Conservation (phyloP, 805 yeast species). For the Candida coleopterorum region DNA sequence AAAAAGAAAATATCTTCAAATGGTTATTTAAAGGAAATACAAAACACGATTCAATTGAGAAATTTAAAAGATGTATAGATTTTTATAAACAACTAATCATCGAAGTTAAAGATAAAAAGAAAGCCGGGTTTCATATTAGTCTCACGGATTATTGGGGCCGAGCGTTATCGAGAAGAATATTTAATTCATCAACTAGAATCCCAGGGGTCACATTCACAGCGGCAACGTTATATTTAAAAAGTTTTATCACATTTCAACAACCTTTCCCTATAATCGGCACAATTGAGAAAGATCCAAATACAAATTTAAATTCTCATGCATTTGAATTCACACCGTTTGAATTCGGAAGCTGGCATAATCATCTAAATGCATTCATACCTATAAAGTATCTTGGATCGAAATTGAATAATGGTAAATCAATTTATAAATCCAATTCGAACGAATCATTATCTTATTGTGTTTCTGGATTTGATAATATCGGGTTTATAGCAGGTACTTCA, state of each 20-base stretch:
- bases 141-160: conserved; percentile 69
- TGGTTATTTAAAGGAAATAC: background rate
- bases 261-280: conserved; percentile 50
- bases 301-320: conserved; percentile 34
- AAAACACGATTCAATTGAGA: background rate
- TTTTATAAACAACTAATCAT: conserved; percentile 51
- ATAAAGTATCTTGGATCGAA: conserved; percentile 49
- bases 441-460: conserved; percentile 41
- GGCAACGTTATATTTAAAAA: conserved; percentile 23
- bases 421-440: conserved; percentile 13
- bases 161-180: conserved; percentile 48
- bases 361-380: conserved; percentile 43
- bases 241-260: conserved; percentile 34
- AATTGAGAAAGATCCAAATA: conserved; percentile 31
- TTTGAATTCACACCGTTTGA: conserved; percentile 55
- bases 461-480: conserved; percentile 53
- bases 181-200: conserved; percentile 29
- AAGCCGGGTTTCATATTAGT: conserved; percentile 50
- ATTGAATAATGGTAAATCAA: conserved; percentile 40
- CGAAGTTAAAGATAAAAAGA: conserved; percentile 49
- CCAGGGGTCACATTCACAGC: conserved; percentile 39
- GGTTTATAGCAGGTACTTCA: conserved; percentile 59
- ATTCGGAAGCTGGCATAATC: conserved; percentile 42
- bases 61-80: conserved; percentile 24
- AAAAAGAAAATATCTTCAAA: background rate